A percentile compares a stretch with the other conserved stretches of the same genome.
Evolutionary conservation across 2,329 filamentous ascomycete species (phyloP).

Genomic region (Aspergillus versicolor): DNA sequence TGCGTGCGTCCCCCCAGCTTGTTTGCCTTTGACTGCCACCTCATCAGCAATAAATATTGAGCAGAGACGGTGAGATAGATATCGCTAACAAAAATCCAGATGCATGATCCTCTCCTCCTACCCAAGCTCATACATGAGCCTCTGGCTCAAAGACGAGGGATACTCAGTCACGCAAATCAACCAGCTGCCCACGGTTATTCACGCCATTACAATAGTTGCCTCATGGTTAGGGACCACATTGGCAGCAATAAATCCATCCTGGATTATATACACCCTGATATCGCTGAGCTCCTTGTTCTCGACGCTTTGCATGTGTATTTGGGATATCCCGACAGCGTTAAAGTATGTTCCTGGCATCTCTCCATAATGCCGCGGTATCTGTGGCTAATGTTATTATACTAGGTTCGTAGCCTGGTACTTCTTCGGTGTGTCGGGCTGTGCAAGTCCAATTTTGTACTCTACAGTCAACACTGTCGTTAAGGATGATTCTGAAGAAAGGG

Average conservation of each 20-base stretch:
- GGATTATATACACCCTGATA: slow-evolving; percentile 49
- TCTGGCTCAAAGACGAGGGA: slow-evolving; percentile 53
- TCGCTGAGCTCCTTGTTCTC: slow-evolving; percentile 45
- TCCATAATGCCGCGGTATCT: neutral
- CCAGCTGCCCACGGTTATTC: slow-evolving; percentile 49
- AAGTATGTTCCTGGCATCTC: slow-evolving; percentile 34
- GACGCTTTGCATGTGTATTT: slow-evolving; percentile 49
- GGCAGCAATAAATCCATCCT: slow-evolving; percentile 52
- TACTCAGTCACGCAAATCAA: slow-evolving; percentile 53
- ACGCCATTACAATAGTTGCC: slow-evolving; percentile 50
- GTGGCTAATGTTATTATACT: neutral
- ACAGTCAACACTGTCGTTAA: slow-evolving; percentile 46
- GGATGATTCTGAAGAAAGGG: slow-evolving; percentile 41
- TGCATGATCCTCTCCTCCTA: slow-evolving; percentile 50
- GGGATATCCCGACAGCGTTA: slow-evolving; percentile 51
- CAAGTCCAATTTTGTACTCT: slow-evolving; percentile 46
- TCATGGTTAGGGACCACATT: slow-evolving; percentile 53
- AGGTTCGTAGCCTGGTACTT: slow-evolving; percentile 47
- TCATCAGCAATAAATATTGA: neutral
- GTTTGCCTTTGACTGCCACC: too few relatives aligned
- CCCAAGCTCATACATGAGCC: slow-evolving; percentile 49
- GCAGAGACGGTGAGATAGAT: neutral
- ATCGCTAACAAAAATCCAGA: slow-evolving; percentile 20
- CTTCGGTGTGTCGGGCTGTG: slow-evolving; percentile 40
- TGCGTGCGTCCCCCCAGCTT: slow-evolving; percentile 38